A percentile compares a stretch with the other conserved stretches of the same genome.
These are phyloP conservation scores for Alnus rubra DNA, from an alignment of 306 rosid species.

Conservation along the genomic window DNA sequence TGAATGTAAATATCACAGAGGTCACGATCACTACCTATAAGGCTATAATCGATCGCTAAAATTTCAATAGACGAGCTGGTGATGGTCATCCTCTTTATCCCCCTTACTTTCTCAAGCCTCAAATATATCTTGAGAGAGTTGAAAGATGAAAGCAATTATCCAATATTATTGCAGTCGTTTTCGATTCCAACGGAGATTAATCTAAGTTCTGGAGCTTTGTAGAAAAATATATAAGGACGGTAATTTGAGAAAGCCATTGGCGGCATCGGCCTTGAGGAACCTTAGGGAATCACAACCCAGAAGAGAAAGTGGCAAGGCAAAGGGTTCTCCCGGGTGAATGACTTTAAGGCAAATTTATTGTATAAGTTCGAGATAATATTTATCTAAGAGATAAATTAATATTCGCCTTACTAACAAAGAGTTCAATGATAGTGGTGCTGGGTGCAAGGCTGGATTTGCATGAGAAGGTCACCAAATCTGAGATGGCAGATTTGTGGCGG, in stretches of 20 bases:
- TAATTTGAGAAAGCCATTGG: neutral
- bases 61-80: neutral
- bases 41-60: neutral
- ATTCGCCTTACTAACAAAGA: no score
- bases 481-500: no score
- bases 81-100: neutral
- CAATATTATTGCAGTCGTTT: neutral
- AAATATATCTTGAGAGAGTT: neutral
- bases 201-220: neutral
- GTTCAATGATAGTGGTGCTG: neutral
- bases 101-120: neutral
- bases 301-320: neutral
- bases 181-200: neutral
- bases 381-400: no score
- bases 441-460: no score
- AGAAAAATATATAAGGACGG: neutral
- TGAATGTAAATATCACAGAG: neutral
- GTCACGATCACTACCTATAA: neutral
- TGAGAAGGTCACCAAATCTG: no score
- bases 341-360: neutral
- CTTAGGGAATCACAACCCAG: neutral
- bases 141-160: neutral
- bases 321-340: neutral
- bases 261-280: fast-evolving
- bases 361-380: no score